Evolutionary conservation across 352 stramenopile genomes (phyloP).

Genomic region (Pythium aquatile): DNA sequence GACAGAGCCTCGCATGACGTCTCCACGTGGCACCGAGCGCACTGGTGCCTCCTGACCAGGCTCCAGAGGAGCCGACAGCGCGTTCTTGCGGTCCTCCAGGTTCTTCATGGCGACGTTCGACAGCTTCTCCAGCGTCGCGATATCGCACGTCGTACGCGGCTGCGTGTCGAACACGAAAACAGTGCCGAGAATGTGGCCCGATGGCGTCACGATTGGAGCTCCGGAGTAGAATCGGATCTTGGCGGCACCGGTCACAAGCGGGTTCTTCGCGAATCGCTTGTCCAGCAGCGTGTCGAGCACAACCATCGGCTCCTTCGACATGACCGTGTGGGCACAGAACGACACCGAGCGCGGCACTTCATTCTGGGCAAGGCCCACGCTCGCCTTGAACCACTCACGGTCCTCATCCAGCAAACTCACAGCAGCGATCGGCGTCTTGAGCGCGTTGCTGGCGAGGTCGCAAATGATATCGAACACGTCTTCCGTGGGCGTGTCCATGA

Average conservation of each 20-base stretch:
- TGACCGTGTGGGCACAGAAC: conserved; percentile 85
- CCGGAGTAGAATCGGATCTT: conserved; percentile 88
- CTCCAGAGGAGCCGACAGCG: conserved; percentile 62
- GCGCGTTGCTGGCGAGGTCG: conserved; percentile 79
- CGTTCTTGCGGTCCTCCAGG: conserved; percentile 88
- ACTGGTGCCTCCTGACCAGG: conserved; percentile 40
- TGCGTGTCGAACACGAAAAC: conserved; percentile 89
- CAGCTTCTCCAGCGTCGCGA: conserved; percentile 84
- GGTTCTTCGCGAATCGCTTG: conserved; percentile 87
- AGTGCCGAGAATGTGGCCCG: conserved; percentile 79
- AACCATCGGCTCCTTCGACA: conserved; percentile 89
- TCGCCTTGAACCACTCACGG: conserved; percentile 88
- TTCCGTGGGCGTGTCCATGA: conserved; percentile 85
- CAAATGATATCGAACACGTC: conserved; percentile 90
- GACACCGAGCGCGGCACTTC: conserved; percentile 85
- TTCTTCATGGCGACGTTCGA: conserved; percentile 91
- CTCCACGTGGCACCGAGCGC: conserved; percentile 28
- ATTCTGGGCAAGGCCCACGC: conserved; percentile 79
- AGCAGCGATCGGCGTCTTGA: conserved; percentile 84
- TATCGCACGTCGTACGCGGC: conserved; percentile 80
- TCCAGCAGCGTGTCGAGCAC: conserved; percentile 85
- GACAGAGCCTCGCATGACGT: conserved; percentile 52
- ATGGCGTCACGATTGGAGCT: conserved; percentile 76
- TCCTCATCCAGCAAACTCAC: conserved; percentile 86
- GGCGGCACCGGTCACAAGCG: conserved; percentile 74